Percentiles rank a stretch among this genome's conserved stretches.
These are phyloP conservation scores for Oryza rufipogon DNA, from an alignment of 176 grass and related monocot genomes.

Conservation along the genomic window DNA sequence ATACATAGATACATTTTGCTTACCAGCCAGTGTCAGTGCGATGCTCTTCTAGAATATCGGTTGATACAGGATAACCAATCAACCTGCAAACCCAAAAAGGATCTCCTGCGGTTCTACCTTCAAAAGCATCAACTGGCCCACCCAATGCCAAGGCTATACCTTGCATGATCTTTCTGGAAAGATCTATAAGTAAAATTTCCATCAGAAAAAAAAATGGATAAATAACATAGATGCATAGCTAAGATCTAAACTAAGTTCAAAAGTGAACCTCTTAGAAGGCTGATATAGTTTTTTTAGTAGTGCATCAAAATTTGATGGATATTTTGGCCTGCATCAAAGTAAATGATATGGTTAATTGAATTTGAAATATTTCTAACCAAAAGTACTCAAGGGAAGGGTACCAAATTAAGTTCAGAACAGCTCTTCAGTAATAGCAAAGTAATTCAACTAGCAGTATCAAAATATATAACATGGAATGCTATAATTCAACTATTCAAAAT, in stretches of 20 bases:
- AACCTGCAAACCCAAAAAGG: conserved; percentile 79
- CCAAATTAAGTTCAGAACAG: not conserved
- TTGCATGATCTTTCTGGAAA: conserved; percentile 92
- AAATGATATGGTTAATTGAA: not conserved
- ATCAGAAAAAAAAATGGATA: conserved; percentile 1
- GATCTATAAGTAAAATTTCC: conserved; percentile 44
- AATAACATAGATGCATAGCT: not conserved
- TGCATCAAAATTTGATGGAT: conserved; percentile 76
- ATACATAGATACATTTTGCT: not conserved
- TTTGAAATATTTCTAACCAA: not conserved
- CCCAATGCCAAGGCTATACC: conserved; percentile 92
- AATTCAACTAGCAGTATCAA: not conserved
- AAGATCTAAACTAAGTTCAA: conserved; percentile 2
- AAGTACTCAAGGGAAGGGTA: not conserved
- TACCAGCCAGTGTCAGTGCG: conserved; percentile 88
- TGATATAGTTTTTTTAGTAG: conserved; percentile 73
- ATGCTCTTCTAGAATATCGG: conserved; percentile 72
- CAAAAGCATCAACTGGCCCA: conserved; percentile 68
- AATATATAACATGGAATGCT: not conserved
- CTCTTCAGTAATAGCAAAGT: not conserved
- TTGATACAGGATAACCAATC: conserved; percentile 79
- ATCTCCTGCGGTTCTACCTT: conserved; percentile 64
- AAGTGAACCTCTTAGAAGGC: conserved; percentile 63
- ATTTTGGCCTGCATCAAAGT: conserved; percentile 61
- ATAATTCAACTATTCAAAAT: not conserved